Evolutionary conservation across 768 basidiomycete species (phyloP).

Genomic region (Gautieria morchelliformis): DNA sequence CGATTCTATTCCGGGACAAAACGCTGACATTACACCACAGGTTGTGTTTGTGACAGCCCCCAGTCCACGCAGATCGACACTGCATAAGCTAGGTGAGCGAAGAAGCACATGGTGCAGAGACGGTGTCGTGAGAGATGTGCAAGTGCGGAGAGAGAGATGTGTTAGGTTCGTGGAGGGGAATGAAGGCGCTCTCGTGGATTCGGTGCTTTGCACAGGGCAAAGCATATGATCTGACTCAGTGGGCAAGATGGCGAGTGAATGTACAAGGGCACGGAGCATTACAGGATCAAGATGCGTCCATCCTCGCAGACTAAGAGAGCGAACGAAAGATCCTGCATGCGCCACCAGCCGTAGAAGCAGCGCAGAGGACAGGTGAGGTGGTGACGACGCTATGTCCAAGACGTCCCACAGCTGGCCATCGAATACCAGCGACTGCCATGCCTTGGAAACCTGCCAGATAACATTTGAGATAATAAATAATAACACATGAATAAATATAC

Average conservation of each 20-base stretch:
- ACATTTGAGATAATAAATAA: background rate
- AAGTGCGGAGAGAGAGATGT: constrained; percentile 62
- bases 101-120: constrained; percentile 63
- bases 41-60: constrained; percentile 63
- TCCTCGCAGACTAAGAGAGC: constrained; percentile 52
- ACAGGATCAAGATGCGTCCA: constrained; percentile 41
- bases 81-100: constrained; percentile 49
- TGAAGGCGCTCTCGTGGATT: constrained; percentile 22
- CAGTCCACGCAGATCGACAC: constrained; percentile 59
- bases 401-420: constrained; percentile 83
- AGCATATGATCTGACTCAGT: background rate
- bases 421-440: constrained; percentile 65
- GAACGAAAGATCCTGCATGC: constrained; percentile 55
- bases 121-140: constrained; percentile 50
- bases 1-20: constrained; percentile 43
- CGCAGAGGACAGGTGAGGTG: constrained; percentile 36
- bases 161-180: constrained; percentile 51
- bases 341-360: constrained; percentile 45
- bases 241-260: background rate
- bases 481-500: constrained; percentile 18
- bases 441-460: constrained; percentile 54
- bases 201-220: constrained; percentile 18
- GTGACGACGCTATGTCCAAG: constrained; percentile 55
- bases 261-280: constrained; percentile 41
- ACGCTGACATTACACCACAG: constrained; percentile 52